Percentiles rank a stretch among this genome's conserved stretches.
phyloP scores from a whole-genome alignment of 2,329 filamentous ascomycete species.

The Calycina herbarum region DNA sequence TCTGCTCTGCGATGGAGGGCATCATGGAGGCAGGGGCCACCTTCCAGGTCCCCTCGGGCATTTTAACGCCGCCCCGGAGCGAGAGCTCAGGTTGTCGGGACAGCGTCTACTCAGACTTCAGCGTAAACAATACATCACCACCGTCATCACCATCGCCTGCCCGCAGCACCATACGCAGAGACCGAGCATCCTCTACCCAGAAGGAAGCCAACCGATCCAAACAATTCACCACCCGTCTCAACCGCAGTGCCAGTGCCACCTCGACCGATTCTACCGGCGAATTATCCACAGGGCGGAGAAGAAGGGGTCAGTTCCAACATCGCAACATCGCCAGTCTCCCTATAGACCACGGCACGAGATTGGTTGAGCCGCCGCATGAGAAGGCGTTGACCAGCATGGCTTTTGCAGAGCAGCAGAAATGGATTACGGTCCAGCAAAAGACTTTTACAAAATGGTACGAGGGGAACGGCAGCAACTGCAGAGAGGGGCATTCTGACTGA shows the following conservation, averaged over 20 bases:
- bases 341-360: constrained; percentile 33
- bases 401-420: constrained; percentile 63
- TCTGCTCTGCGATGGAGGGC: neutral
- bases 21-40: neutral
- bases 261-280: constrained; percentile 17
- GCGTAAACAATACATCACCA: constrained; percentile 5
- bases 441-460: constrained; percentile 95
- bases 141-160: neutral
- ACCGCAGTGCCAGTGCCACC: constrained; percentile 28
- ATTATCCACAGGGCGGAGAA: constrained; percentile 18
- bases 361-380: constrained; percentile 37
- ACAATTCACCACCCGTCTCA: constrained; percentile 31
- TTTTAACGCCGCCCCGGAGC: neutral
- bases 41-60: constrained; percentile 1
- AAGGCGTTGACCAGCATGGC: constrained; percentile 54
- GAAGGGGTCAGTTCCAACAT: constrained; percentile 23
- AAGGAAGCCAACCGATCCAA: constrained; percentile 32
- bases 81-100: constrained; percentile 4
- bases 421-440: constrained; percentile 89
- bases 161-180: constrained; percentile 18
- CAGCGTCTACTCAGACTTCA: constrained; percentile 6
- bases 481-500: constrained; percentile 10
- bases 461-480: neutral
- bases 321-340: constrained; percentile 25
- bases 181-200: constrained; percentile 27